Evolutionary conservation across 768 basidiomycete species (phyloP), one percentile per base, ranked within the genome.

Genomic region (Lactifluus pinguis): DNA sequence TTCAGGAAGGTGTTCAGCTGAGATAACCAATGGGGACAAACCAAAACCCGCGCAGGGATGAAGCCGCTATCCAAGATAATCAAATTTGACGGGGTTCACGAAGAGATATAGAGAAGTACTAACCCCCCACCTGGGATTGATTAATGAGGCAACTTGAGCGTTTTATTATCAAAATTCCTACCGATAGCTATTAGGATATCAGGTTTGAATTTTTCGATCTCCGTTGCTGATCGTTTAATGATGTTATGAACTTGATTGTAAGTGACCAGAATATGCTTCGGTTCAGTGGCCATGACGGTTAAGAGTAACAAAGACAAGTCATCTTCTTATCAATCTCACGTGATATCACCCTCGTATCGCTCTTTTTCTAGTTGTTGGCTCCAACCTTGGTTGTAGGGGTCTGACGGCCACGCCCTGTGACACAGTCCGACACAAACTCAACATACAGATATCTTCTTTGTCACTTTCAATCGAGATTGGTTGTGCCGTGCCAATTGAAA

Each of bases 181-280:
- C 89, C 90, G 63, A 92, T 93, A 8, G 91, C 91, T 60, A 95
- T 80, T 68, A 95, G 75, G 62, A 92, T 73, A 71, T 92, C 84
- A n/a, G 92, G 92, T 67, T 87, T 87, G 75, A 95, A 98, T 49
- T 85, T 80, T 4, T 71, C 71, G 68, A 98, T 92, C 68, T 80
- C 77, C 51, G 77, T 77, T 1, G 87, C 84, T 1, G 79, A 77
- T 13, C 73, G 76, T 67, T 84, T 84, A 67, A 95, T 93, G 63
- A 92, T 79, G 66, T 90, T 90, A 79, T 97, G 94, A 57, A 95
- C 85, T 53, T 95, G 87, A 68, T 95, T 95, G 77, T 97, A 97
- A 19, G 92, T 95, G 58, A 86, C 77, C 58, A 77, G 84, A 71
- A 81, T 67, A 69, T 91, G 89, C 68, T 85, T 72, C 44, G 82